Percentiles rank a stretch among this genome's conserved stretches.
These are phyloP conservation scores for Magnaporthiopsis rhizophila DNA, from an alignment of 2,329 filamentous ascomycete genomes.

Conservation along the genomic window DNA sequence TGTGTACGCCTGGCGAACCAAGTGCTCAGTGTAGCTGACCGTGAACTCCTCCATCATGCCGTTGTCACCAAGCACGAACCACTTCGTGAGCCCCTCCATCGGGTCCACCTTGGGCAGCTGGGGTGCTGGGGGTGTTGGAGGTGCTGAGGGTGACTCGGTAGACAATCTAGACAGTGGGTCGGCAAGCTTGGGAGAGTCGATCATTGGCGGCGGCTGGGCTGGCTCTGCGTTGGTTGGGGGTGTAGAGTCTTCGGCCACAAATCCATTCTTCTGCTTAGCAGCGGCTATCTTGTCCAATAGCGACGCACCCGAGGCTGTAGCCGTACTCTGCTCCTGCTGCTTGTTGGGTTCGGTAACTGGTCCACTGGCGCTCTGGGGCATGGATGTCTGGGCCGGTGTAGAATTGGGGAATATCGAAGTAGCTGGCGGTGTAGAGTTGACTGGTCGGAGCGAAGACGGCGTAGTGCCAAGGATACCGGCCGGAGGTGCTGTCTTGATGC, in stretches of 20 bases:
- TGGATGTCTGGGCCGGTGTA: background rate
- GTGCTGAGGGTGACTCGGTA: constrained; percentile 9
- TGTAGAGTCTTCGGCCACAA: background rate
- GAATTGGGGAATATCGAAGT: background rate
- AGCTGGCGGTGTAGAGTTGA: background rate
- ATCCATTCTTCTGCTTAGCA: background rate
- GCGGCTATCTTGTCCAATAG: background rate
- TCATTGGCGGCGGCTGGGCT: background rate
- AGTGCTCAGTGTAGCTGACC: constrained; percentile 33
- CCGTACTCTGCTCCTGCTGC: background rate
- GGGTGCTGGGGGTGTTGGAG: constrained; percentile 9
- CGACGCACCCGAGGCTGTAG: background rate
- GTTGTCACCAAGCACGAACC: constrained; percentile 46
- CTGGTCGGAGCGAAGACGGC: background rate
- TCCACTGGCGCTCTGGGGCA: background rate
- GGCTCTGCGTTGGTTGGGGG: background rate
- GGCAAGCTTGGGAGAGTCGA: background rate
- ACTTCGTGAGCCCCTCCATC: constrained; percentile 42
- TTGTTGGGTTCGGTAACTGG: background rate
- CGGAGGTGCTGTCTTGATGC: too few relatives aligned
- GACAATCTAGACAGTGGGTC: constrained; percentile 3
- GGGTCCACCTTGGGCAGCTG: constrained; percentile 25
- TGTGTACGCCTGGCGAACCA: constrained; percentile 34
- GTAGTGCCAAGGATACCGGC: background rate
- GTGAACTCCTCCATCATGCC: constrained; percentile 46